Conservation (phyloP, 805 yeast species). For the Candida gorgasii region DNA sequence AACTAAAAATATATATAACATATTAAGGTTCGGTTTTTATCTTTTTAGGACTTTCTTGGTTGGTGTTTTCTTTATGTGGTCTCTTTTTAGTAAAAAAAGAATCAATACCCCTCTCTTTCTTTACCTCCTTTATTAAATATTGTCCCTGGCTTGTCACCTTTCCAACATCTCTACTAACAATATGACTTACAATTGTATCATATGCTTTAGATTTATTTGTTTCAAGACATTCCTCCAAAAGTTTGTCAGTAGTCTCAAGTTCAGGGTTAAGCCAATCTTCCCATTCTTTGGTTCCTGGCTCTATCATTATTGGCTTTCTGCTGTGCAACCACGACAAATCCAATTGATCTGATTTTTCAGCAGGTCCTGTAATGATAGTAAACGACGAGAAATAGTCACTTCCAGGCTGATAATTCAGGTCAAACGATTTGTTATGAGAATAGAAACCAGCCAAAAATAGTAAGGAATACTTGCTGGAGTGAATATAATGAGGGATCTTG, state of each 20-base stretch:
- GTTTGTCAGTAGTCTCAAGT: slow-evolving; percentile 36
- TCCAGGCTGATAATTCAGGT: slow-evolving; percentile 17
- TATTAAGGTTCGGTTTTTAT: slow-evolving; percentile 6
- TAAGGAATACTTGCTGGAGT: slow-evolving; percentile 50
- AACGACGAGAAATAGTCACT: slow-evolving; percentile 45
- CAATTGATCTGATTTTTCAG: slow-evolving; percentile 43
- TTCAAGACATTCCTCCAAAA: slow-evolving; percentile 42
- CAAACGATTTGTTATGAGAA: slow-evolving; percentile 35
- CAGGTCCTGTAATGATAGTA: slow-evolving; percentile 74
- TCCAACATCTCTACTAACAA: slow-evolving; percentile 66
- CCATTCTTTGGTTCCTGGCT: slow-evolving; percentile 60
- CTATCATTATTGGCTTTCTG: slow-evolving; percentile 75
- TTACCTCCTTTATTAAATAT: slow-evolving; percentile 34
- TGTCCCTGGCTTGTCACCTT: slow-evolving; percentile 51
- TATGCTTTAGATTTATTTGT: slow-evolving; percentile 31
- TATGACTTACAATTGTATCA: slow-evolving; percentile 47
- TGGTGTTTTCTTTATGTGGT: slow-evolving; percentile 1
- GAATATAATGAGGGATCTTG: slow-evolving; percentile 67
- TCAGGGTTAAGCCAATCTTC: slow-evolving; percentile 60
- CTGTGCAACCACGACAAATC: slow-evolving; percentile 68
- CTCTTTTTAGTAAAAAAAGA: slow-evolving; percentile 25
- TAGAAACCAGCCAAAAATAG: slow-evolving; percentile 61
- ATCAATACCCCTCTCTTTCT: slow-evolving; percentile 19
- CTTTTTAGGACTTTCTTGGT: slow-evolving; percentile 5
- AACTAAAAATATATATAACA: too few relatives aligned